Conservation (phyloP, 148 eudicot genomes). For the Silene conica region DNA sequence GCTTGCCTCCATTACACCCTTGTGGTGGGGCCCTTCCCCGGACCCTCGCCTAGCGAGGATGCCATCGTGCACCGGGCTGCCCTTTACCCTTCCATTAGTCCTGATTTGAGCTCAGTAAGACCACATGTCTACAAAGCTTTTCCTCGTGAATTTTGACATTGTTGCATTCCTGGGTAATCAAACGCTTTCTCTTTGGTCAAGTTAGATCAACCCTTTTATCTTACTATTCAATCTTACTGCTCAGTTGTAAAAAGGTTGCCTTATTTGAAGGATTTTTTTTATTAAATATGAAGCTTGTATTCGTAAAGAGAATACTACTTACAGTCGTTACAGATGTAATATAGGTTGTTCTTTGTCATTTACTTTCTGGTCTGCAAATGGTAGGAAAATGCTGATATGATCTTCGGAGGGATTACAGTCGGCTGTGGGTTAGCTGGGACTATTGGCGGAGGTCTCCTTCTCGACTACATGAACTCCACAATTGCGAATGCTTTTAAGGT, state of each 20-base stretch:
- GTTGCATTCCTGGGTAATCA: too few relatives aligned
- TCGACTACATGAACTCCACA: constrained; percentile 68
- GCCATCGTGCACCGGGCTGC: too few relatives aligned
- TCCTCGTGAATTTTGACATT: too few relatives aligned
- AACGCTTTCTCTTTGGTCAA: too few relatives aligned
- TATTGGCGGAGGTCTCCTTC: constrained; percentile 71
- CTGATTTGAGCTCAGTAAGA: not conserved
- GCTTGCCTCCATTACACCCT: too few relatives aligned
- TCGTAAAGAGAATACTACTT: not conserved
- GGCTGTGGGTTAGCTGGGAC: constrained; percentile 83
- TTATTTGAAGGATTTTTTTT: not conserved
- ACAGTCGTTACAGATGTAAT: not conserved
- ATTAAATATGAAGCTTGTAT: too few relatives aligned
- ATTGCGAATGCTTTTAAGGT: constrained; percentile 95
- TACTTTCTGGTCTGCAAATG: constrained; percentile 14
- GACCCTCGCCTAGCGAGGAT: too few relatives aligned
- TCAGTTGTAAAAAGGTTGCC: not conserved
- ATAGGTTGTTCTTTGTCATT: not conserved
- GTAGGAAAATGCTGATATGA: constrained; percentile 74
- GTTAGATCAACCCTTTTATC: too few relatives aligned
- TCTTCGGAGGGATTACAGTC: constrained; percentile 79
- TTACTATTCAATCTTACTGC: too few relatives aligned
- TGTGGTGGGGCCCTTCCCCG: too few relatives aligned
- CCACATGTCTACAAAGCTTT: too few relatives aligned
- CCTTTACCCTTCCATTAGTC: not conserved